These are phyloP conservation scores for Hansenula lynferdii DNA, from an alignment of 1,139 yeast genomes.

Conservation along the genomic window DNA sequence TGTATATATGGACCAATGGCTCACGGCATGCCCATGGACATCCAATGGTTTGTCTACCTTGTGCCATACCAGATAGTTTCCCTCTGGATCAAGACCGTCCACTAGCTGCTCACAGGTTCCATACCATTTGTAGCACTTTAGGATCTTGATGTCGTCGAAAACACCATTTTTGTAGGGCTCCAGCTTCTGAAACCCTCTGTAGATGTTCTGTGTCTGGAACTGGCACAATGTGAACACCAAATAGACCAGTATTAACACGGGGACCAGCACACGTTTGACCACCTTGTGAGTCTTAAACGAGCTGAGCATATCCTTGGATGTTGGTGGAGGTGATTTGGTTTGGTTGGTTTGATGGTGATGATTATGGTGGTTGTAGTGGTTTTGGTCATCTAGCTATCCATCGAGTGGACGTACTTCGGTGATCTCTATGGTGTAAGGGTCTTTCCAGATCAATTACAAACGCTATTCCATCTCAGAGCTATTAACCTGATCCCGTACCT, in stretches of 20 bases:
- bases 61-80: constrained; percentile 12
- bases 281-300: constrained; percentile 6
- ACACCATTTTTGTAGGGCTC: constrained; percentile 17
- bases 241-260: constrained; percentile 9
- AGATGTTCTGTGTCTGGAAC: constrained; percentile 17
- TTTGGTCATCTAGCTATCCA: too few species aligned
- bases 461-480: too few species aligned
- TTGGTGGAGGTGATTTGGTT: background rate
- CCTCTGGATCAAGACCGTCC: constrained; percentile 7
- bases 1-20: constrained; percentile 11
- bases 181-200: constrained; percentile 8
- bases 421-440: too few species aligned
- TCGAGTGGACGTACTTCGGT: too few species aligned
- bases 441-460: too few species aligned
- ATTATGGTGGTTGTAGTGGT: too few species aligned
- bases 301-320: constrained; percentile 1
- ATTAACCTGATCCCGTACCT: too few species aligned
- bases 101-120: constrained; percentile 20
- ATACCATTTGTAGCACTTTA: constrained; percentile 19
- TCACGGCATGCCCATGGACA: constrained; percentile 9
- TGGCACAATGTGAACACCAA: constrained; percentile 10
- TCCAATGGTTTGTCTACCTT: constrained; percentile 13
- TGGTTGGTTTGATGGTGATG: too few species aligned
- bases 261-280: constrained; percentile 11
- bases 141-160: constrained; percentile 18